Percentiles rank a stretch among this genome's conserved stretches.
Evolutionary conservation across 495 filamentous ascomycete species (phyloP).

Genomic region (Penicillium robsamsonii): DNA sequence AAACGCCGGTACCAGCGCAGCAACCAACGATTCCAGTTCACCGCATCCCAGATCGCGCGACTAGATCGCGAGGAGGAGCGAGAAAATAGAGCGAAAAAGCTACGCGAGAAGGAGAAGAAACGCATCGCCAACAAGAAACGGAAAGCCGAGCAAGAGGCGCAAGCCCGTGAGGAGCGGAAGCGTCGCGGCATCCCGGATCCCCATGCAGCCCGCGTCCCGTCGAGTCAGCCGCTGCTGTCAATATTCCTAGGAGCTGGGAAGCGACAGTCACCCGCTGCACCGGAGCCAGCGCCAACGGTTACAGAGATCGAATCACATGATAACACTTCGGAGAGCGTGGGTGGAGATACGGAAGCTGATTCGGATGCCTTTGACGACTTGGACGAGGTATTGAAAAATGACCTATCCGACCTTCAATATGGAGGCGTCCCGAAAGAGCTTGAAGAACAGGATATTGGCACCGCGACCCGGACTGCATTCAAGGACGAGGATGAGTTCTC

Average conservation of each 20-base stretch:
- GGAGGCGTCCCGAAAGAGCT: neutral
- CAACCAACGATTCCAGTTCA: conserved; percentile 43
- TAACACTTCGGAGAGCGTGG: conserved; percentile 13
- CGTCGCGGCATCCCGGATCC: conserved; percentile 46
- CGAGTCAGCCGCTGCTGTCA: conserved; percentile 48
- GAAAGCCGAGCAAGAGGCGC: conserved; percentile 44
- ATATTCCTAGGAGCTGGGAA: conserved; percentile 37
- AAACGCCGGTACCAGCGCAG: conserved; percentile 49
- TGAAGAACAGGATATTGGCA: neutral
- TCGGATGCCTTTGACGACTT: conserved; percentile 23
- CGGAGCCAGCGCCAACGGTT: conserved; percentile 2
- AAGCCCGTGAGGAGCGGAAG: conserved; percentile 42
- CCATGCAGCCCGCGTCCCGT: conserved; percentile 36
- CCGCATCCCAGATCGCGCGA: conserved; percentile 39
- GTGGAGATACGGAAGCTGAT: conserved; percentile 25
- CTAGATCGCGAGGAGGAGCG: conserved; percentile 48
- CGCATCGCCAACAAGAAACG: conserved; percentile 44
- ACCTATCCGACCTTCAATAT: conserved; percentile 12
- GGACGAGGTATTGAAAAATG: conserved; percentile 19
- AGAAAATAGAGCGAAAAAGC: conserved; percentile 38
- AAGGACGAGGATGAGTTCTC: conserved; percentile 42
- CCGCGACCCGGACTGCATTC: neutral
- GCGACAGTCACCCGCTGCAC: neutral
- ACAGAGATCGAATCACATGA: conserved; percentile 11
- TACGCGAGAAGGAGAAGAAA: conserved; percentile 43